Base-by-base conservation (phyloP, 2,329 filamentous ascomycete species). In the Diaporthe humulicola region DNA sequence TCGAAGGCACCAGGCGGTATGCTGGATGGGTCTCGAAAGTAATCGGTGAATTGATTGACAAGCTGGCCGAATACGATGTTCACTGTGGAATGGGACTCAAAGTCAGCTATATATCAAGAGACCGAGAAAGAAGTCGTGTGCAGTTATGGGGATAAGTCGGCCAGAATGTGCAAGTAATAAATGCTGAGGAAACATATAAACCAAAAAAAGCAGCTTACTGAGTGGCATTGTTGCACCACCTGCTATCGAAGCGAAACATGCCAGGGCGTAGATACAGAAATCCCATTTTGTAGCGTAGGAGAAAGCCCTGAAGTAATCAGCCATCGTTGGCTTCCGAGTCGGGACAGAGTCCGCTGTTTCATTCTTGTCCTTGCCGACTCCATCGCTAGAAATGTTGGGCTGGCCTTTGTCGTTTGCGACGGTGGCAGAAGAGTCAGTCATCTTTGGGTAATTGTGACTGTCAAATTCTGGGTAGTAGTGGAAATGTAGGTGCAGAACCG, bases 31-130 rank as follows among this genome's bases (percentile, higher is more conserved):
- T 66, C 60, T 66, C 28, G 71, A 57, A 74, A 76, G 15, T 25
- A 87, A 30, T 81, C 80, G 50, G 80, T 86, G 75, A 90, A 88
- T 48, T 84, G 80, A n/a, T 83, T 84, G 48, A 87, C 83, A 60
- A 86, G 83, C 82, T 78, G 82, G 88, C 88, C 89, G 79, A 91
- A 91, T 6, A 91, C 84, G 14, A 91, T 86, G 74, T 90, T 92
- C 87, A 91, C 58, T 64, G 17, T 64, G 9, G 8, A 28, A 28
- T 30, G 9, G 8, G 19, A 28, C 22, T 30, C 17, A 15, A 19
- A 22, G 58, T 64, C 17, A 64, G 58, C 38, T 25, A 38, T n/a
- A n/a, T n/a, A n/a, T 42, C 38, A 42, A 14, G 6, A 17, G 38
- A 8, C 25, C 8, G 25, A 22, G 30, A 0, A 4, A 45, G 25